Evolutionary conservation across 2,329 filamentous ascomycete species (phyloP), one percentile per base, ranked within the genome.

Genomic region (Dactylella cylindrospora): DNA sequence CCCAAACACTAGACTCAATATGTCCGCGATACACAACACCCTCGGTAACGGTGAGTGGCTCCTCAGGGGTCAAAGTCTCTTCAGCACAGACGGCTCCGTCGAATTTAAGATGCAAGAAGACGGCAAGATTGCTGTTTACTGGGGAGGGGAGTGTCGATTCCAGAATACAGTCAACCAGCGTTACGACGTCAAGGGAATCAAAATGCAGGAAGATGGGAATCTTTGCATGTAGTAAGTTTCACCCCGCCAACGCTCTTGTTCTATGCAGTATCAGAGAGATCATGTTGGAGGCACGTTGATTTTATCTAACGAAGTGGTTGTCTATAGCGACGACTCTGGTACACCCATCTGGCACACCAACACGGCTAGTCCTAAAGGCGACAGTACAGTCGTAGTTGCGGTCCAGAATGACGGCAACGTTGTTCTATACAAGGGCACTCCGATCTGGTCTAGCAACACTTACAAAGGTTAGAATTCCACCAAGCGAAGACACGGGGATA

Each of bases 401-500:
- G 69, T 72, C 1, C 71, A 72, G 54, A 66, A 72, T 9, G 70
- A 72, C 20, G 71, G 71, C 29, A 72, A 72, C 13, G 67, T 72
- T 7, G 69, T 72, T 13, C 33, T 72, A 4, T 72, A 72, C 28
- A 70, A 68, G 41, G 71, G 71, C 5, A 71, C 67, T 5, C 67
- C 70, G 2, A 68, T 72, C 39, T 72, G 70, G 71, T 52, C 69
- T 10, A 70, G 65, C 64, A 59, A 68, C 38, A 71, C 70, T 31
- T 38, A 65, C 54, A 68, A 50, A 31, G n/a, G 10, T 19, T 46
- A 46, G 22, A 33, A 23, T 46, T 46, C n/a, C n/a, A n/a, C n/a
- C n/a, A n/a, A n/a, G n/a, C n/a, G n/a, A n/a, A n/a, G n/a, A n/a
- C n/a, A n/a, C n/a, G n/a, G n/a, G n/a, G n/a, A n/a, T n/a, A n/a